Evolutionary conservation across 2,329 filamentous ascomycete species (phyloP).

Genomic region (Colletotrichum lini): DNA sequence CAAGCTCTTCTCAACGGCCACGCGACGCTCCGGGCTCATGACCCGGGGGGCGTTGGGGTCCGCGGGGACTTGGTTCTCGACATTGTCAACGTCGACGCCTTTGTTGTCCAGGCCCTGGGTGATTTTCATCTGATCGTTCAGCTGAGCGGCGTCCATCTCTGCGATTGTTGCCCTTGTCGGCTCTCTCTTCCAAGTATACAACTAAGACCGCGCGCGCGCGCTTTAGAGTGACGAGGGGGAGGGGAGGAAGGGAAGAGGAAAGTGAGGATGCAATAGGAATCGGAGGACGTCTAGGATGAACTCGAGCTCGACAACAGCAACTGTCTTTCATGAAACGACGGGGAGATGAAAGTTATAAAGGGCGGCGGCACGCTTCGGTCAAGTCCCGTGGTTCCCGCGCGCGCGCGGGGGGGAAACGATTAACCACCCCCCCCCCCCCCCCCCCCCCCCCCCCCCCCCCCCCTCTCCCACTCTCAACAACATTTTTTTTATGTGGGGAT

Average conservation of each 20-base stretch:
- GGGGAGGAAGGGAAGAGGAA: not conserved
- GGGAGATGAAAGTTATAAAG: conserved; percentile 29
- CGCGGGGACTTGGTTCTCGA: conserved; percentile 21
- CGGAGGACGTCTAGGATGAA: conserved; percentile 31
- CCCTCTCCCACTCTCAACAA: conserved; percentile 26
- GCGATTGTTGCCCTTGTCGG: conserved; percentile 17
- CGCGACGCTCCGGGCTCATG: conserved; percentile 63
- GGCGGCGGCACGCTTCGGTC: conserved; percentile 25
- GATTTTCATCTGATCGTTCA: conserved; percentile 31
- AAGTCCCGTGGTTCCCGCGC: conserved; percentile 28
- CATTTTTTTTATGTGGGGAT: conserved; percentile 33
- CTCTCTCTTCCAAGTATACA: conserved; percentile 17
- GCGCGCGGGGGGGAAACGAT: conserved; percentile 12
- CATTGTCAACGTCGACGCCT: conserved; percentile 23
- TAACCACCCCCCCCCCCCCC: conserved; percentile 21
- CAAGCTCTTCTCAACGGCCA: conserved; percentile 73
- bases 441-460: conserved; percentile 3
- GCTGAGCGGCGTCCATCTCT: conserved; percentile 36
- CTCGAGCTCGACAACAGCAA: not conserved
- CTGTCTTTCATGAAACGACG: not conserved
- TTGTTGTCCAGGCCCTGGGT: conserved; percentile 21
- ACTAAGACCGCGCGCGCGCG: no score
- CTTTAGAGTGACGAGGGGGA: not conserved
- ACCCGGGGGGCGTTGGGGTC: conserved; percentile 32
- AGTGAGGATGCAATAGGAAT: not conserved